phyloP scores from a whole-genome alignment of 1,284 basidiomycete species.

The Coniferiporia sulphurascens region DNA sequence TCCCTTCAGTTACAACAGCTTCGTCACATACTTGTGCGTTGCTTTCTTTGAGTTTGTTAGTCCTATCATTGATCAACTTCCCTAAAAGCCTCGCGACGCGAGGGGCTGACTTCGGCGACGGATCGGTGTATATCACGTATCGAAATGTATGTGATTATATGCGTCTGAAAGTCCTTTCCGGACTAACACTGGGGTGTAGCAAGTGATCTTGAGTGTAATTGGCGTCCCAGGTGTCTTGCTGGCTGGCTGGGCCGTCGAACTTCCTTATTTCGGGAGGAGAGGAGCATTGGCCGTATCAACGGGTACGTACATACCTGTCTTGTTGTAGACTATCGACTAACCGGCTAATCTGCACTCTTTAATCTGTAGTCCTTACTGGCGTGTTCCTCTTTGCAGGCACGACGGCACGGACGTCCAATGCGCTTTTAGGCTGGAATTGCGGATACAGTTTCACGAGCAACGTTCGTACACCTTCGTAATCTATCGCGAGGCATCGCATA shows the following conservation, averaged over 20 bases:
- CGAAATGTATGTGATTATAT: conserved; percentile 47
- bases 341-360: conserved; percentile 26
- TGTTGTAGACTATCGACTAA: background rate
- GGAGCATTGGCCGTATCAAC: conserved; percentile 61
- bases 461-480: conserved; percentile 26
- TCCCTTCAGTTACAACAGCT: conserved; percentile 49
- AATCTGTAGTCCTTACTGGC: conserved; percentile 53
- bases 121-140: conserved; percentile 59
- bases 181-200: conserved; percentile 31
- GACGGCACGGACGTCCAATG: conserved; percentile 58
- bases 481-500: conserved; percentile 17
- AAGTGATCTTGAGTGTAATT: conserved; percentile 63
- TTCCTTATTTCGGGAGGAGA: conserved; percentile 54
- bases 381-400: conserved; percentile 69
- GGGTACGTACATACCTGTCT: conserved; percentile 29
- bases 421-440: conserved; percentile 67
- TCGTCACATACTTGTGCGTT: conserved; percentile 56
- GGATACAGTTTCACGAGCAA: conserved; percentile 62
- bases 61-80: background rate
- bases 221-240: conserved; percentile 64
- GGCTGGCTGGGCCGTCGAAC: conserved; percentile 56
- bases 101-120: conserved; percentile 60
- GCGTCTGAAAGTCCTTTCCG: background rate
- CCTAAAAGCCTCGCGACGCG: conserved; percentile 45
- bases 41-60: background rate